Conservation (phyloP, 2,329 filamentous ascomycete species). For the Phialemonium atrogriseum region DNA sequence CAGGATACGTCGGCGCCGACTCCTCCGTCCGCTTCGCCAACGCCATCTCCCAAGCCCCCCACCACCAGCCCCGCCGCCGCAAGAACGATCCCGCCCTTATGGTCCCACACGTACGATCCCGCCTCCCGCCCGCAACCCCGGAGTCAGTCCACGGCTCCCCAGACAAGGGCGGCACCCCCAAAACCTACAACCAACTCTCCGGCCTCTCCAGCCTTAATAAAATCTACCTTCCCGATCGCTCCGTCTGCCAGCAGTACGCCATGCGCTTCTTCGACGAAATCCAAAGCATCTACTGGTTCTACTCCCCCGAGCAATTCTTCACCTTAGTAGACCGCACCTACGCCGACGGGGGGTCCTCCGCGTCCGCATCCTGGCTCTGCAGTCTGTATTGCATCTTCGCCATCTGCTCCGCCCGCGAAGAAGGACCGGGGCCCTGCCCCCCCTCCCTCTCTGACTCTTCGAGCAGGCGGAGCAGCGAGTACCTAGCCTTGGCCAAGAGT, state of each 20-base stretch:
- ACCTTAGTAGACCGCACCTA: constrained; percentile 6
- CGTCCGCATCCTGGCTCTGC: constrained; percentile 4
- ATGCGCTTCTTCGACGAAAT: constrained; percentile 7
- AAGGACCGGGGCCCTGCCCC: not conserved
- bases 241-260: constrained; percentile 6
- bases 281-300: constrained; percentile 8
- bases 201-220: not conserved
- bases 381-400: constrained; percentile 7
- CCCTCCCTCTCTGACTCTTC: no score
- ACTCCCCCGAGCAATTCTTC: constrained; percentile 8
- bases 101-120: constrained; percentile 2
- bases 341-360: not conserved
- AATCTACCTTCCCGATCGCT: constrained; percentile 5
- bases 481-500: constrained; percentile 5
- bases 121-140: constrained; percentile 2
- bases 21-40: constrained; percentile 8
- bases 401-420: constrained; percentile 3
- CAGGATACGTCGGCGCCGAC: constrained; percentile 7
- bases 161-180: not conserved
- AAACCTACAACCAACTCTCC: no score
- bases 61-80: not conserved
- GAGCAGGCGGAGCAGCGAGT: constrained; percentile 4
- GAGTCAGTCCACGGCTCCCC: constrained; percentile 1
- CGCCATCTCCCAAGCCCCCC: constrained; percentile 1
- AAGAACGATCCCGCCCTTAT: constrained; percentile 2